Evolutionary conservation across 345 rosid species (phyloP), one percentile per base, ranked within the genome.

Genomic region (Syzygium aromaticum): DNA sequence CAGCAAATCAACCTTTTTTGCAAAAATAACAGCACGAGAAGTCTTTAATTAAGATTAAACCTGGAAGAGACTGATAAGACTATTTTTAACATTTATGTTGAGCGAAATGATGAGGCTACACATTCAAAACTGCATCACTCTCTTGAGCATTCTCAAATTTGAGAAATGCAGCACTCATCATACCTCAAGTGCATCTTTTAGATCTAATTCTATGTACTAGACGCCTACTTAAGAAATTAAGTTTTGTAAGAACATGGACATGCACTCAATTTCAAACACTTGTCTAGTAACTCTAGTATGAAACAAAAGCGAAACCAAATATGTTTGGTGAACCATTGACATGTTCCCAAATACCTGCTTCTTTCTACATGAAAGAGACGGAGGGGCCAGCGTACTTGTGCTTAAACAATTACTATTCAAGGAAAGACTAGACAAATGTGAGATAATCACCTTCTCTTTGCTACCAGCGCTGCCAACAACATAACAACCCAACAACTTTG

Each of bases 1-100:
- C 87, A 94, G 87, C 27, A 93, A 86, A 84, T 91, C 91, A 84
- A 94, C 92, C 94, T 93, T 38, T 4, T 43, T 80, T 23, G 51
- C 78, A n/a, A 49, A 51, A 51, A 56, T 11, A 59, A 27, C 30
- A 77, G 38, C 77, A 54, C n/a, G 27, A 23, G 10, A 25, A 15
- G 5, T 10, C 43, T 22, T 52, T 49, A 49, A 86, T 51, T 54
- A 53, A 73, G 49, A 73, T 33, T 22, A 73, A 73, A 33, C 80
- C 19, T 7, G 49, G 49, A 73, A 73, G 12, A 73, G 49, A 73
- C 49, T 19, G 10, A 73, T 19, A 19, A 19, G 12, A 73, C 80
- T 73, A 33, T 40, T 67, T 67, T 11, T 67, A 33, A 38, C 80
- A 38, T 73, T 61, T 10, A 73, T 17, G 46, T 8, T 73, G 33